Conservation (phyloP, 176 grass and related monocot genomes). For the Zoysia japonica region DNA sequence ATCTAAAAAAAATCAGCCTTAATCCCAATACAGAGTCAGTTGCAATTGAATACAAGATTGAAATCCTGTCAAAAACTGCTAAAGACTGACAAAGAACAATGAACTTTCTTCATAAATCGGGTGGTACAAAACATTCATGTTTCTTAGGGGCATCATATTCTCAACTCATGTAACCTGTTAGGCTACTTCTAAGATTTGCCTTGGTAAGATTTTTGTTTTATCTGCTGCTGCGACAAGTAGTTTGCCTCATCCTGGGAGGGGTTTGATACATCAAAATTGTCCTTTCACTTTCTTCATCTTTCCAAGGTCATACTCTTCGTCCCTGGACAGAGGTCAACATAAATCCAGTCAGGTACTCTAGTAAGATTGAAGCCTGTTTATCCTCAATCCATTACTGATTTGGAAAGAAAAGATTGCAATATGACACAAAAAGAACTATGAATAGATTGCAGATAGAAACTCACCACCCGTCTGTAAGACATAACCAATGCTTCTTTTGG, state of each 20-base stretch:
- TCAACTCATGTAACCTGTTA: slow-evolving; percentile 35
- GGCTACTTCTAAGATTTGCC: slow-evolving; percentile 51
- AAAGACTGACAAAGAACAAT: background rate
- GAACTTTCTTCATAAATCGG: slow-evolving; percentile 11
- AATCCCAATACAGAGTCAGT: background rate
- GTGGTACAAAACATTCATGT: slow-evolving; percentile 27
- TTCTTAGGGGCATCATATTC: background rate
- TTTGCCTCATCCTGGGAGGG: slow-evolving; percentile 77
- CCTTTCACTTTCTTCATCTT: slow-evolving; percentile 75
- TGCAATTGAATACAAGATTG: background rate
- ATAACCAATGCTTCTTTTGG: slow-evolving; percentile 63
- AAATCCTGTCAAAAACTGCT: slow-evolving; percentile 16
- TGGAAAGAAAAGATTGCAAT: background rate
- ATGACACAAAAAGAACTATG: background rate
- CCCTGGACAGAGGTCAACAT: slow-evolving; percentile 46
- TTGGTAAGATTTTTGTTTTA: slow-evolving; percentile 47
- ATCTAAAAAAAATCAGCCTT: background rate
- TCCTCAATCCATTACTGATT: background rate
- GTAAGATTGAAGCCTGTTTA: background rate
- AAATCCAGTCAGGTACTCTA: background rate
- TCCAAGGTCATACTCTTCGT: slow-evolving; percentile 80
- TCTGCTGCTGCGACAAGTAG: slow-evolving; percentile 34
- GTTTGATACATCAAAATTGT: slow-evolving; percentile 55
- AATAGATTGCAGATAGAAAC: background rate
- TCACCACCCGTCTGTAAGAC: slow-evolving; percentile 85